Base-by-base conservation (phyloP, 2,329 filamentous ascomycete genomes). In the Colletotrichum ledebouriae region DNA sequence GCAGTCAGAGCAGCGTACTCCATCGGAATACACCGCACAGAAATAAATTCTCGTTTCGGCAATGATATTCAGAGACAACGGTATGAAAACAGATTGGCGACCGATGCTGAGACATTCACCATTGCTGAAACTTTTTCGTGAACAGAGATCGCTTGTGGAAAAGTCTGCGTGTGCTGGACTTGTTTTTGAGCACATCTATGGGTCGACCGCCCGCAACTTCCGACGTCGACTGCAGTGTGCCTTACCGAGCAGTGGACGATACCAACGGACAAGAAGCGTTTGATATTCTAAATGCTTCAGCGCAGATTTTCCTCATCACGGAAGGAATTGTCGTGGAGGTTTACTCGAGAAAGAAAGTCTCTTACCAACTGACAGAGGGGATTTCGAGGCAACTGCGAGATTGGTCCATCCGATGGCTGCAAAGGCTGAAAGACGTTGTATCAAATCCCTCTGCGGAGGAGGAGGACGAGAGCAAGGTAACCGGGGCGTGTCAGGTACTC, bases 181-280 rank as follows among this genome's bases (percentile, higher is more conserved):
- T 87, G 0, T 86, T 85, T 65, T 76, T 87, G 0, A 86, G 83
- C 71, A 83, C 81, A 3, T 85, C 83, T 1, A 86, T 87, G 84
- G 85, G 85, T 3, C 78, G 85, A 0, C 85, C 85, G 0, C 85
- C 85, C 0, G 83, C 84, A 0, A 84, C 84, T 0, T 86, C 84
- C 0, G 85, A 87, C 49, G 78, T 85, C 1, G 85, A 87, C 68
- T 87, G 85, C 73, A 87, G 84, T 22, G 85, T 87, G 0, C 76
- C 83, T 0, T 87, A 85, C 70, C 76, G 79, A 13, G 75, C 71
- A 2, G 59, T 75, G 0, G 78, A 76, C 4, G 68, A 76, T 7
- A 64, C 64, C 1, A 73, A 78, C 6, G 79, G 79, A 0, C 75
- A 75, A 6, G 84, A 85, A 55, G 70, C 67, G 0, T 79, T 81